These are phyloP conservation scores for Zymoseptoria ardabiliae DNA, from an alignment of 2,329 filamentous ascomycete genomes.

Conservation along the genomic window DNA sequence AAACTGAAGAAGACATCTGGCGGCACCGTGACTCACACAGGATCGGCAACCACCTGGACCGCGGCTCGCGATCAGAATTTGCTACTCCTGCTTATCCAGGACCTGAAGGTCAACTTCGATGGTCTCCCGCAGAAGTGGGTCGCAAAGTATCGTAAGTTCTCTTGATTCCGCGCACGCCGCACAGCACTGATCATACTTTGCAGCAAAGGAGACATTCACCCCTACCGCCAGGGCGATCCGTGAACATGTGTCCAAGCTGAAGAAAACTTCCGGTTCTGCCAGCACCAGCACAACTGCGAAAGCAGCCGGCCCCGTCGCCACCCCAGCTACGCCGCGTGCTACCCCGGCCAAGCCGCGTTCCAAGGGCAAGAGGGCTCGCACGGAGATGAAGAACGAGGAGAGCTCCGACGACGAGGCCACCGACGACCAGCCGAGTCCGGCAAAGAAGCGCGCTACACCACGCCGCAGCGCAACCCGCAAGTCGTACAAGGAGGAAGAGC, in stretches of 20 bases:
- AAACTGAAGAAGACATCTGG: constrained; percentile 8
- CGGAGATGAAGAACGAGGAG: constrained; percentile 20
- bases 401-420: constrained; percentile 18
- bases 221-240: constrained; percentile 16
- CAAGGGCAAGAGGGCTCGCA: constrained; percentile 10
- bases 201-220: constrained; percentile 10
- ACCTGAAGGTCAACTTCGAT: constrained; percentile 13
- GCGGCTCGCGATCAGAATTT: constrained; percentile 19
- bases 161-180: not conserved
- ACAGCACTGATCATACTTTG: not conserved
- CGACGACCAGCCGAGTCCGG: constrained; percentile 3
- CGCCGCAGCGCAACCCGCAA: constrained; percentile 9
- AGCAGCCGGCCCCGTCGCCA: constrained; percentile 1
- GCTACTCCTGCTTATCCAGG: constrained; percentile 18
- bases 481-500: constrained; percentile 4
- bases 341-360: constrained; percentile 10
- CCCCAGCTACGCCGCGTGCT: not conserved
- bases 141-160: constrained; percentile 9
- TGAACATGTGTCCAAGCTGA: constrained; percentile 18
- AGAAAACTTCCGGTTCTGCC: constrained; percentile 3
- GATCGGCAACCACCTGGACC: constrained; percentile 16
- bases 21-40: not conserved
- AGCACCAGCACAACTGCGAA: not conserved
- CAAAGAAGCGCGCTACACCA: constrained; percentile 11
- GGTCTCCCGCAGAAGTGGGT: constrained; percentile 11